phyloP scores from a whole-genome alignment of 75 land plant genomes.

The Pseudotsuga menziesii region DNA sequence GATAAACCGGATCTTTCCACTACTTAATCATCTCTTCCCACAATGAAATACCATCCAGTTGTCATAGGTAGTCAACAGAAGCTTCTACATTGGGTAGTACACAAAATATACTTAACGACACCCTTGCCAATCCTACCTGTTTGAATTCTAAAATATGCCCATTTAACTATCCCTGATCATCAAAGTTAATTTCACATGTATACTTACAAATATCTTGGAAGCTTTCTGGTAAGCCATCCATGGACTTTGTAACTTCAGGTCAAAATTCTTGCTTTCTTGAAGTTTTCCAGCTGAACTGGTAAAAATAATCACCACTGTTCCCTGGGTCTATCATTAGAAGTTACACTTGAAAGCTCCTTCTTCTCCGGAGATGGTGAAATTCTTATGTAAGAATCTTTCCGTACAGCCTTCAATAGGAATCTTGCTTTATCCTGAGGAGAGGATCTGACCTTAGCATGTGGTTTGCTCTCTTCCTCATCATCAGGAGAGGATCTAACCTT shows the following conservation, averaged over 20 bases:
- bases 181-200: neutral
- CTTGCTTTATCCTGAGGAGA: slow-evolving; percentile 27
- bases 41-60: neutral
- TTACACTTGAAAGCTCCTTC: slow-evolving; percentile 30
- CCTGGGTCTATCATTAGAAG: slow-evolving; percentile 57
- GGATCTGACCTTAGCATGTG: slow-evolving; percentile 23
- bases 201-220: neutral
- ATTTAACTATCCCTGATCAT: neutral
- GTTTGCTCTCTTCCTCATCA: slow-evolving; percentile 28
- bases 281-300: neutral
- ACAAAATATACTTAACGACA: neutral
- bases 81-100: neutral
- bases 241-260: neutral
- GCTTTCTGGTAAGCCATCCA: neutral
- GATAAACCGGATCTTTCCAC: neutral
- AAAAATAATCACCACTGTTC: slow-evolving; percentile 48
- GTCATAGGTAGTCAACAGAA: neutral
- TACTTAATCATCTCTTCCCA: neutral
- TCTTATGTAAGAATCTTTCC: slow-evolving; percentile 12
- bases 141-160: neutral
- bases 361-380: slow-evolving; percentile 14
- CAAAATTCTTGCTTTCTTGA: neutral
- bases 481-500: slow-evolving; percentile 5
- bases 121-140: neutral
- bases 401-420: slow-evolving; percentile 11